These are phyloP conservation scores for Cordyceps sp. DNA, from an alignment of 2,329 filamentous ascomycete species.

Conservation along the genomic window DNA sequence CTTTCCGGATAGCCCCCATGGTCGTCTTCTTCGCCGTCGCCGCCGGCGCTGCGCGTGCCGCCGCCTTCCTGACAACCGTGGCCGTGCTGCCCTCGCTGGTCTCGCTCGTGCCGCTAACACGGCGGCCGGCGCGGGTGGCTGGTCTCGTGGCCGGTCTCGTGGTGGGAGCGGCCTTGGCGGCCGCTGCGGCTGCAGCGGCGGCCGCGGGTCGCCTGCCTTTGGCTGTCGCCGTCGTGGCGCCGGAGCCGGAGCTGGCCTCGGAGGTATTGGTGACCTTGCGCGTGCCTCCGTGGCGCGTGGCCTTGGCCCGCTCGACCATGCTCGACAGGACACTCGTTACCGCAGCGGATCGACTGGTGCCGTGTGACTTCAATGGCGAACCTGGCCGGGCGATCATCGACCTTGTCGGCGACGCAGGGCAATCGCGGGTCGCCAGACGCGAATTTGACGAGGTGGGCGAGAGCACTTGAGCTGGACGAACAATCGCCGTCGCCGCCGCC, in stretches of 20 bases:
- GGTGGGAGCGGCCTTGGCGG: constrained; percentile 17
- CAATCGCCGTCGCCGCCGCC: constrained; percentile 12
- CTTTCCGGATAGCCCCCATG: constrained; percentile 36
- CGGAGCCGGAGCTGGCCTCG: constrained; percentile 23
- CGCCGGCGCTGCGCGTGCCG: constrained; percentile 15
- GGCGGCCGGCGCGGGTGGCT: constrained; percentile 30
- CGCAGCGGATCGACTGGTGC: constrained; percentile 19
- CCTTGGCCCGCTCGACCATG: constrained; percentile 45
- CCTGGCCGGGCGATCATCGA: constrained; percentile 38
- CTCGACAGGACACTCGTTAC: constrained; percentile 31
- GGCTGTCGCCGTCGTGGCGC: constrained; percentile 13
- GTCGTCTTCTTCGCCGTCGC: constrained; percentile 30
- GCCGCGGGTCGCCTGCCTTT: constrained; percentile 19
- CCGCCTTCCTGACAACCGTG: constrained; percentile 44
- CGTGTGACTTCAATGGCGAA: constrained; percentile 42
- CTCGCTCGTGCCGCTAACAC: constrained; percentile 43
- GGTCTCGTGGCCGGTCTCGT: constrained; percentile 10
- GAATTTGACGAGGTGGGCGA: constrained; percentile 76
- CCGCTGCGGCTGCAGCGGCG: too few species aligned
- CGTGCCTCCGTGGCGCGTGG: constrained; percentile 29
- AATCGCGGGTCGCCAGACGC: constrained; percentile 35
- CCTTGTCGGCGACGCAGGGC: constrained; percentile 36
- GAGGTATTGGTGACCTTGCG: constrained; percentile 30
- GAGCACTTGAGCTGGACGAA: constrained; percentile 42
- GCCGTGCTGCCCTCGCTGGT: constrained; percentile 46